Evolutionary conservation across 805 yeast species (phyloP), one percentile per base, ranked within the genome.

Genomic region (Saitoella complicata): DNA sequence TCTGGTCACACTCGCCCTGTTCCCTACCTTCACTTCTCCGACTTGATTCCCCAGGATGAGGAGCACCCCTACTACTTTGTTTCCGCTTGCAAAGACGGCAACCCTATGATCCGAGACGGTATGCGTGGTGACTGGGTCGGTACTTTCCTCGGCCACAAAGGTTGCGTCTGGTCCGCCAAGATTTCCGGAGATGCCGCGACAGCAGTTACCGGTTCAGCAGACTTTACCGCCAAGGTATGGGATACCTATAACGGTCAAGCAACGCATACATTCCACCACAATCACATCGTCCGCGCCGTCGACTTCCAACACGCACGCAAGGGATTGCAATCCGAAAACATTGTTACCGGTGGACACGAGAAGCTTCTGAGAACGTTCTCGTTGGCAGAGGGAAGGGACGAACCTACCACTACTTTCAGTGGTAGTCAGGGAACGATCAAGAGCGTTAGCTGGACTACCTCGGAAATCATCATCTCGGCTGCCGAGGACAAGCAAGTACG

Each of bases 71-170:
- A 32, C 12, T n/a, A 36, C n/a, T 13, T 37, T 30, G 13, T 10
- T 6, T 13, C 7, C 42, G 40, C 11, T 30, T 7, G 5, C 40
- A 5, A 44, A 55, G 64, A 60, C 46, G 63, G 63, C 4, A 48
- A 55, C 8, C 63, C 64, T 0, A 60, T 60, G 49, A 53, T 60
- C 7, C 49, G 64, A 12, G 55, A 59, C 38, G 64, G 63, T 3
- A 48, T 51, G 12, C 57, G 63, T 10, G 64, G 64, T 3, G 64
- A 60, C 46, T 60, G 64, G 64, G 51, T 60, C 9, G 64, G 64
- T 31, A 58, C 64, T 2, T 60, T 51, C 38, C 39, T 58, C 8
- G 64, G 64, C 7, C 64, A 60, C 40, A 58, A 58, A 44, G 64
- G 64, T 3, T 59, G 64, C 2, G 56, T 54, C 5, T 57, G 63